Conservation (phyloP, 2,329 filamentous ascomycete genomes). For the Tolypocladium paradoxum region DNA sequence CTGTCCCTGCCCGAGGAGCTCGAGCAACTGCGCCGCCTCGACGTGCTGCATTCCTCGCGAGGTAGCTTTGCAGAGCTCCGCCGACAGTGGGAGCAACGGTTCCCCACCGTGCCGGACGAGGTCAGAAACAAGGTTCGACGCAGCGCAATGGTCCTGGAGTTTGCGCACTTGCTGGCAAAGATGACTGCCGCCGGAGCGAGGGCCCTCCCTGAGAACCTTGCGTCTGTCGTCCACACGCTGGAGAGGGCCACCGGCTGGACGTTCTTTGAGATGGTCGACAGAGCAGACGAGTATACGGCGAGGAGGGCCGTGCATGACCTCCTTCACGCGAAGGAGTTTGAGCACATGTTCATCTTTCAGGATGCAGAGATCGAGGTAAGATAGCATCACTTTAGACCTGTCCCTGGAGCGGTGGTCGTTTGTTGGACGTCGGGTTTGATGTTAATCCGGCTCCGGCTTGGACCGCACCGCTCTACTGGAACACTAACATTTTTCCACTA, state of each 20-base stretch:
- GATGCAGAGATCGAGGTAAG: slow-evolving; percentile 4
- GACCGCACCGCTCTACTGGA: not conserved
- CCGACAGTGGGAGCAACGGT: not conserved
- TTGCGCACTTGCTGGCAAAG: slow-evolving; percentile 2
- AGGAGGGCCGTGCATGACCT: slow-evolving; percentile 2
- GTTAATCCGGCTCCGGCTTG: slow-evolving; percentile 8
- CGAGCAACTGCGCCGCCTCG: not conserved
- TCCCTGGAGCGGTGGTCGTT: too few species aligned
- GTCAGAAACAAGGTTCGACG: not conserved
- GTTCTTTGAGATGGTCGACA: not conserved
- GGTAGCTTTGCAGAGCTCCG: not conserved
- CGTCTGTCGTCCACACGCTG: slow-evolving; percentile 2
- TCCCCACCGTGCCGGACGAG: not conserved
- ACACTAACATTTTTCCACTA: slow-evolving; percentile 11
- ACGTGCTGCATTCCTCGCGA: not conserved
- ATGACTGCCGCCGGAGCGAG: not conserved
- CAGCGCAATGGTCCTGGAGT: slow-evolving; percentile 5
- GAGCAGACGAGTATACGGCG: not conserved
- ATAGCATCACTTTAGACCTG: too few species aligned
- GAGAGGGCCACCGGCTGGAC: not conserved
- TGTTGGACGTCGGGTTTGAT: slow-evolving; percentile 5
- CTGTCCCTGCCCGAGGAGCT: not conserved
- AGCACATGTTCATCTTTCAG: slow-evolving; percentile 6
- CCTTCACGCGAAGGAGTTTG: not conserved
- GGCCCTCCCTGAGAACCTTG: not conserved